phyloP scores from a whole-genome alignment of 148 eudicot genomes.

The Gaultheria prostrata region DNA sequence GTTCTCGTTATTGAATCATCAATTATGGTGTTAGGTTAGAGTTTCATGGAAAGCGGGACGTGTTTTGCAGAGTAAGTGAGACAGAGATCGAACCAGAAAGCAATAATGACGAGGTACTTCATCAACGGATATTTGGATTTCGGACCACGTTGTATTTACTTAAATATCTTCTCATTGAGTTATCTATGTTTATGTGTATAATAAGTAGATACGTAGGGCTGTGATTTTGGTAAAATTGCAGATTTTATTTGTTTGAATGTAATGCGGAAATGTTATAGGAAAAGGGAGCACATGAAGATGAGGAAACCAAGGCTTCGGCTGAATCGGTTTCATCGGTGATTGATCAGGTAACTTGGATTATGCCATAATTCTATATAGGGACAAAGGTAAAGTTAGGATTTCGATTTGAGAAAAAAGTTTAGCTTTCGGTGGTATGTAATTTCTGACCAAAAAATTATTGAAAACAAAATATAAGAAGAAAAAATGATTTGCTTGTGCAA shows the following conservation, averaged over 20 bases:
- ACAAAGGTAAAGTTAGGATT: too few species aligned
- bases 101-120: slow-evolving; percentile 54
- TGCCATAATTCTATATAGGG: too few species aligned
- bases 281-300: slow-evolving; percentile 35
- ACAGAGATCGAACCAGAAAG: slow-evolving; percentile 50
- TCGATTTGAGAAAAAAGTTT: too few species aligned
- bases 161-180: neutral
- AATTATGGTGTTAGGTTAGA: slow-evolving; percentile 31
- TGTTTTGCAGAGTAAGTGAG: slow-evolving; percentile 57
- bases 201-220: neutral
- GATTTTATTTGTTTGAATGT: slow-evolving; percentile 8
- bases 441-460: neutral
- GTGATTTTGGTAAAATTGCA: neutral
- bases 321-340: slow-evolving; percentile 27
- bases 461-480: neutral
- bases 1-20: slow-evolving; percentile 1
- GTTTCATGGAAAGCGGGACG: slow-evolving; percentile 34
- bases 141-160: neutral
- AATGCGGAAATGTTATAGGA: slow-evolving; percentile 28
- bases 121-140: neutral
- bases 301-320: slow-evolving; percentile 24
- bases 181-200: neutral
- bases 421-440: too few species aligned
- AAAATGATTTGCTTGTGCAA: neutral
- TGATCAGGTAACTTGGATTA: slow-evolving; percentile 30